Evolutionary conservation across 495 filamentous ascomycete genomes (phyloP).

Genomic region (Talaromyces borbonicus): DNA sequence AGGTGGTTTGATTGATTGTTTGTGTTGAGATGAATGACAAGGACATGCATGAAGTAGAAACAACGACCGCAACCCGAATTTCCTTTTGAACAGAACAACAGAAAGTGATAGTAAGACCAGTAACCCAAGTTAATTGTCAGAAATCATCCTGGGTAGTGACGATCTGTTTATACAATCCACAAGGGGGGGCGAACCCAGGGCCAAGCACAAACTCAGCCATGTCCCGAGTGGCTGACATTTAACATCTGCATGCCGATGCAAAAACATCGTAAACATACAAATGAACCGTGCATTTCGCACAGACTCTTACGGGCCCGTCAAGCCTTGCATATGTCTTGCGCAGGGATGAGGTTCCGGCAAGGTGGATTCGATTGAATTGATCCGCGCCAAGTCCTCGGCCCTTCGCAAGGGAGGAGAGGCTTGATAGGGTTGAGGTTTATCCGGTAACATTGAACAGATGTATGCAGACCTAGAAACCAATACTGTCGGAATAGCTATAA

Average conservation of each 20-base stretch:
- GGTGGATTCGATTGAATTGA: slow-evolving; percentile 18
- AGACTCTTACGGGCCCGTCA: slow-evolving; percentile 33
- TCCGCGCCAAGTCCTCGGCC: slow-evolving; percentile 10
- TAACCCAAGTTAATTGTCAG: slow-evolving; percentile 7
- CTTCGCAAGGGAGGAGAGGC: slow-evolving; percentile 31
- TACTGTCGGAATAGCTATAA: slow-evolving; percentile 3
- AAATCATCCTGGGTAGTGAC: slow-evolving; percentile 20
- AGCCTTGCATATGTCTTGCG: slow-evolving; percentile 37
- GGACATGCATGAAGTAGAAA: not conserved
- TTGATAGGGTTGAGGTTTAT: slow-evolving; percentile 14
- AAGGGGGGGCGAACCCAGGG: slow-evolving; percentile 16
- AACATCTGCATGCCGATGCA: slow-evolving; percentile 33
- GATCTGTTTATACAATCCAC: slow-evolving; percentile 34
- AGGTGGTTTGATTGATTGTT: slow-evolving; percentile 4
- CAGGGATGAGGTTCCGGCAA: slow-evolving; percentile 36
- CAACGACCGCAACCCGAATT: not conserved
- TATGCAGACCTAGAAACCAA: slow-evolving; percentile 1
- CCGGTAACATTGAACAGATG: slow-evolving; percentile 9
- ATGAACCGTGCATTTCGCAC: slow-evolving; percentile 21
- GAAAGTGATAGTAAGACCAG: not conserved
- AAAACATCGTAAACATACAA: slow-evolving; percentile 35
- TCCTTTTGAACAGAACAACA: not conserved
- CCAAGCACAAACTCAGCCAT: slow-evolving; percentile 11
- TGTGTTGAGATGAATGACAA: not conserved
- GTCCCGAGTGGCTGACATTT: slow-evolving; percentile 3